These are phyloP conservation scores for Effrenium voratum DNA, from an alignment of 73 alveolate genomes.

Conservation along the genomic window DNA sequence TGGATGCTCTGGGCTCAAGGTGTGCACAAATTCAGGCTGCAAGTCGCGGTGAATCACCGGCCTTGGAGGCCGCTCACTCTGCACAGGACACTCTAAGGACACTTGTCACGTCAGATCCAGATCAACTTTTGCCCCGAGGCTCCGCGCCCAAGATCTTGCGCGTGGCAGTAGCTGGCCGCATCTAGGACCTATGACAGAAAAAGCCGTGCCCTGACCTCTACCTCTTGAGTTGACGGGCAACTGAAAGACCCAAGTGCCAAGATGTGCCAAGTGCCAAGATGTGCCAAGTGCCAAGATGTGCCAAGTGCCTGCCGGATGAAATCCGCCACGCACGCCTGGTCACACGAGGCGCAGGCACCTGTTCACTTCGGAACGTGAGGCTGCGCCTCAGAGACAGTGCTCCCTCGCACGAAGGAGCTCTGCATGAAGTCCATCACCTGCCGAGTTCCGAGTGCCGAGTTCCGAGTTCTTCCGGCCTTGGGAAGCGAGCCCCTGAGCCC, in stretches of 20 bases:
- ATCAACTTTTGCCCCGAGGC: neutral
- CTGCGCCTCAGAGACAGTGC: conserved; percentile 71
- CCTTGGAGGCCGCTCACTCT: too few species aligned
- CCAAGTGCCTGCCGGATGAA: conserved; percentile 62
- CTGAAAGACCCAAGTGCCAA: too few species aligned
- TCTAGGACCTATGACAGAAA: conserved; percentile 6
- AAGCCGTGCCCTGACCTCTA: neutral
- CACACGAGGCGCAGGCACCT: neutral
- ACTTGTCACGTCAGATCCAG: too few species aligned
- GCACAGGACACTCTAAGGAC: too few species aligned
- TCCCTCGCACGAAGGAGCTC: conserved; percentile 89
- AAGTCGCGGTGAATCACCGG: conserved; percentile 78
- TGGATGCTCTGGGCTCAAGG: neutral
- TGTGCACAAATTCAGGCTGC: conserved; percentile 54
- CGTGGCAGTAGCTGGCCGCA: conserved; percentile 51
- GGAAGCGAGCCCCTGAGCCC: neutral
- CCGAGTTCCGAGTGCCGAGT: too few species aligned
- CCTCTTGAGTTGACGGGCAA: too few species aligned
- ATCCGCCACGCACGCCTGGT: conserved; percentile 53
- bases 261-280: too few species aligned
- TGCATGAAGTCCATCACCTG: conserved; percentile 94
- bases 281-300: neutral
- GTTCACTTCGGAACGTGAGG: neutral
- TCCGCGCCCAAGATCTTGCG: conserved; percentile 36
- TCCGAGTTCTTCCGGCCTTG: too few species aligned